Base-by-base conservation (phyloP, 192 early-diverging fungal species). In the Linnemannia zychae region DNA sequence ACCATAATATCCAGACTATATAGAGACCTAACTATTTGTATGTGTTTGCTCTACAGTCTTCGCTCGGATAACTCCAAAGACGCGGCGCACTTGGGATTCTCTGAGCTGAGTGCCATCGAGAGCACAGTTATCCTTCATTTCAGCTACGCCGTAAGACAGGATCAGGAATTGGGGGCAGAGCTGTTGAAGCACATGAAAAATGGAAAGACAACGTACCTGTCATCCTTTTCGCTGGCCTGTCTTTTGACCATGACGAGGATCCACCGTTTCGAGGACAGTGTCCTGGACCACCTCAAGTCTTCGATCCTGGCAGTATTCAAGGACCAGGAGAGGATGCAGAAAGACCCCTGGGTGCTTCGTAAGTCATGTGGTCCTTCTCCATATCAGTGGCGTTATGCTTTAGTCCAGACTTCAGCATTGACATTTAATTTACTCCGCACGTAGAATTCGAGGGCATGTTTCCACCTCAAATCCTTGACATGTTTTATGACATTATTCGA, bases 51-150 rank as follows among this genome's bases (percentile, higher is more conserved):
- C 15, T 74, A 24, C 67, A 89, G 84, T 53, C 71, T 82, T 28
- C 73, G 44, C 20, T 81, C 86, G 34, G 75, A 77, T 15, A 87
- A 80, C 57, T 48, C 38, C 22, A 80, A 73, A 71, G 52, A 52
- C 11, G 72, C 79, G 11, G 72, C 83, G 15, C 69, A 74, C 7
- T 53, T 89, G 17, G 40, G 63, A 22, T 89, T 80, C 36, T 53
- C 76, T 65, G 76, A 90, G 80, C 77, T 92, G 48, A 89, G 87
- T 52, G 90, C 89, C 7, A 91, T 92, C 44, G 92, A 94, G 72
- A 94, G 93, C 33, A 93, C 92, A 0, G 92, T 93, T 13, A 91
- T 96, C 80, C 88, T 95, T 66, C 94, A 96, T 72, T 88, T 96
- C 47, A 91, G 88, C 77, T 95, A 93, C 73, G 92, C 91, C 33